Evolutionary conservation across 768 basidiomycete species (phyloP).

Genomic region (Cystobasidium ongulense): DNA sequence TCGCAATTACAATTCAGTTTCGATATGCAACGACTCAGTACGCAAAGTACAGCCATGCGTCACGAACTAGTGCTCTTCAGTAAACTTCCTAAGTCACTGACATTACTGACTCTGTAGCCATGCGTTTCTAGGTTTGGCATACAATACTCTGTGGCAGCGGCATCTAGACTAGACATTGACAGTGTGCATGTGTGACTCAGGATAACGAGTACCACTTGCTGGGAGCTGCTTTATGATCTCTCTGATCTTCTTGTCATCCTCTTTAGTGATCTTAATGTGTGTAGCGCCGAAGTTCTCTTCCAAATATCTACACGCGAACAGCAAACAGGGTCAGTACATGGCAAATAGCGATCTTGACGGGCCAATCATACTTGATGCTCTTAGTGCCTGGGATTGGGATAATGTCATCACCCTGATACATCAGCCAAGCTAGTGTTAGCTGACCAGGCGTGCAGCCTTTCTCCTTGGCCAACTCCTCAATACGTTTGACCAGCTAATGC

Average conservation of each 20-base stretch:
- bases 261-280: constrained; percentile 48
- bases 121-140: no score
- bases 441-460: constrained; percentile 47
- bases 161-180: background rate
- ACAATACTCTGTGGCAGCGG: no score
- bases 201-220: background rate
- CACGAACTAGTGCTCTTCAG: no score
- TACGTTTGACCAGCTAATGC: constrained; percentile 44
- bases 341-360: background rate
- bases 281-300: constrained; percentile 51
- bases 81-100: no score
- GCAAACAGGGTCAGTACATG: background rate
- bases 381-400: constrained; percentile 23
- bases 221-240: constrained; percentile 29
- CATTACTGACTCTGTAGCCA: no score
- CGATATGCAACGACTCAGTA: no score
- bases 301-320: constrained; percentile 44
- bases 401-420: constrained; percentile 38
- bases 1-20: no score
- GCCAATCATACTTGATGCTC: background rate
- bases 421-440: constrained; percentile 49
- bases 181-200: background rate
- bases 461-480: constrained; percentile 44
- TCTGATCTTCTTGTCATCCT: constrained; percentile 50
- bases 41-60: no score